These are phyloP conservation scores for Pinus tabuliformis DNA, from an alignment of 75 land plant species.

Conservation along the genomic window DNA sequence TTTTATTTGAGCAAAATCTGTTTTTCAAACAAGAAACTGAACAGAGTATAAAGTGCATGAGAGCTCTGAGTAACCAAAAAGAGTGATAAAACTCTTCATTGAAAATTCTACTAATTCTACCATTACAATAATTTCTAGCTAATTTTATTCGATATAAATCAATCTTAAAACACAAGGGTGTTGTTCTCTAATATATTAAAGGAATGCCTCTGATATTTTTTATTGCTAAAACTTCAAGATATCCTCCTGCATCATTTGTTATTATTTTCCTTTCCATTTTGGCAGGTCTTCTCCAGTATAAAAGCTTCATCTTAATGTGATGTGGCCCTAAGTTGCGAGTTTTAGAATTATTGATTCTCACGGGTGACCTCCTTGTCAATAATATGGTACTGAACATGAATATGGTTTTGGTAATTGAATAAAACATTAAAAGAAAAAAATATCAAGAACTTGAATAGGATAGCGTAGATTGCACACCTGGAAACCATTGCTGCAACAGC, in stretches of 20 bases:
- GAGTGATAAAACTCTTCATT: neutral
- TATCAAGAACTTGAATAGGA: neutral
- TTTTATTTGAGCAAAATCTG: neutral
- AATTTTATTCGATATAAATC: neutral
- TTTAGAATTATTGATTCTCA: too few relatives aligned
- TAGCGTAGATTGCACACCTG: conserved; percentile 30
- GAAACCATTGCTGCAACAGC: conserved; percentile 89
- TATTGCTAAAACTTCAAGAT: too few relatives aligned
- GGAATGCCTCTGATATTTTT: too few relatives aligned
- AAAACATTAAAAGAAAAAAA: too few relatives aligned
- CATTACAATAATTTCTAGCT: neutral
- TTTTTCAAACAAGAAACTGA: neutral
- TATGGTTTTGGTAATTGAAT: too few relatives aligned
- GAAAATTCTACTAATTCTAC: neutral
- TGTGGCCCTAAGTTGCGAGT: too few relatives aligned
- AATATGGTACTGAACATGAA: too few relatives aligned
- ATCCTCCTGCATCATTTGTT: neutral
- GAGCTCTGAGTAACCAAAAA: neutral
- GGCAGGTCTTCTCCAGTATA: neutral
- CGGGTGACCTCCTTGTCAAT: too few relatives aligned
- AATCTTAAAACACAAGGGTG: neutral
- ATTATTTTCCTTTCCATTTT: neutral
- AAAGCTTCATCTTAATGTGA: neutral
- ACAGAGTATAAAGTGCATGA: neutral
- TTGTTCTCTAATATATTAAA: neutral